Percentiles rank a stretch among this genome's conserved stretches.
phyloP scores from a whole-genome alignment of 2,329 filamentous ascomycete species.

The Xylaria arbuscula region DNA sequence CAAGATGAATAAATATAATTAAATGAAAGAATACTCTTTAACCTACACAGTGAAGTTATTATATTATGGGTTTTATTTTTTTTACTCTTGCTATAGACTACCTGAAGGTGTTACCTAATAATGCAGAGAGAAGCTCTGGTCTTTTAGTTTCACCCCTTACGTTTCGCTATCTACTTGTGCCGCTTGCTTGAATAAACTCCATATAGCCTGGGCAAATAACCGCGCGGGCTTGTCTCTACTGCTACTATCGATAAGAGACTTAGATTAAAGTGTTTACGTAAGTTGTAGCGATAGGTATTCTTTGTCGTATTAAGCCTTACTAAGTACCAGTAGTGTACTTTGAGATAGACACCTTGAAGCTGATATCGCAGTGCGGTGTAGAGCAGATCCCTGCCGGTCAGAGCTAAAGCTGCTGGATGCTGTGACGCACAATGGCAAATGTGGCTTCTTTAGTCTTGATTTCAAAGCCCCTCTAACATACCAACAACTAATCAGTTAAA shows the following conservation, averaged over 20 bases:
- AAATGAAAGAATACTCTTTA: constrained; percentile 21
- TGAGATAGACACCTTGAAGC: not conserved
- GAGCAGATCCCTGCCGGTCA: constrained; percentile 34
- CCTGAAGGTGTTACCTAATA: too few species aligned
- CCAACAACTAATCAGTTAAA: constrained; percentile 25
- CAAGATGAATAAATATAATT: constrained; percentile 41
- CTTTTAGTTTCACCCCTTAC: not conserved
- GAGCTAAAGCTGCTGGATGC: constrained; percentile 23
- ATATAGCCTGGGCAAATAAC: constrained; percentile 1
- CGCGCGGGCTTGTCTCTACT: not conserved
- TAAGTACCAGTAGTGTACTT: too few species aligned
- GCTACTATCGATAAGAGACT: constrained; percentile 13
- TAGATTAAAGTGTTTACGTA: not conserved
- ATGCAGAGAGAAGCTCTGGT: too few species aligned
- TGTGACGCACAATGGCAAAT: constrained; percentile 40
- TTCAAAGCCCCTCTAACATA: constrained; percentile 37
- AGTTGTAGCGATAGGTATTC: not conserved
- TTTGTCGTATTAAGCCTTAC: too few species aligned
- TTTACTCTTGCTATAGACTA: too few species aligned
- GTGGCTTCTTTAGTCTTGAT: constrained; percentile 42
- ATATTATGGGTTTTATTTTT: too few species aligned
- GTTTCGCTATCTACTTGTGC: not conserved
- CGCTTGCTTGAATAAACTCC: not conserved
- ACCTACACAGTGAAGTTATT: constrained; percentile 4
- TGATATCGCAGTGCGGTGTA: constrained; percentile 23